Base-by-base conservation (phyloP, 1,284 basidiomycete genomes). In the Moesziomyces sp. region DNA sequence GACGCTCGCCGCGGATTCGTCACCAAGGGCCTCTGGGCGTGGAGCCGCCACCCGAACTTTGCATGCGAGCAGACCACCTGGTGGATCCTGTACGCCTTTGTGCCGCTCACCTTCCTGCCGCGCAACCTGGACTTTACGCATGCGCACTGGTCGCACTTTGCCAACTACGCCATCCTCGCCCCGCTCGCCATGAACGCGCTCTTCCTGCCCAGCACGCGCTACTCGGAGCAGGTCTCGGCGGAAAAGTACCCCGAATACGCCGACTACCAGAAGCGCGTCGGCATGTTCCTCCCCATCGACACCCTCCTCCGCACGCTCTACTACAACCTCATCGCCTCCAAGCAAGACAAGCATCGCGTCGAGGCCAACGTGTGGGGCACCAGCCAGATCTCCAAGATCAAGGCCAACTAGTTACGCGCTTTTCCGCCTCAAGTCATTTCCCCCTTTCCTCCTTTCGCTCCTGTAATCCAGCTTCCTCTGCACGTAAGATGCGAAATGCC, bases 41-140 rank as follows among this genome's bases (percentile, higher is more conserved):
- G 90, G 87, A 90, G 89, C 3, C 87, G 95, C 18, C 95, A 98
- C 84, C 94, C 95, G 19, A 97, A 97, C 84, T 95, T 94, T 85
- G 86, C 91, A 0, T 93, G 91, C 82, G 94, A 97, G 83, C 93
- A 95, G 85, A 85, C 86, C 9, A 93, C 94, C 85, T 96, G 79
- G 79, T 80, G 93, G 93, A 90, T 93, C 70, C 66, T 79, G 13
- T 85, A 86, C 67, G 84, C 81, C 13, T 63, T 84, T 51, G 84
- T 85, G 46, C 74, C 77, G 10, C 58, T 80, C 30, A 78, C 77
- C 46, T 78, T 75, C 46, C 53, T 58, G 21, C 92, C 91, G 86
- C 88, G 82, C 86, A 91, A 82, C 21, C 66, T 81, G 13, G 60
- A 72, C 18, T 63, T 46, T 56, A 58, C 33, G 85, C 65, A 55